These are phyloP conservation scores for Entophlyctis helioformis DNA, from an alignment of 192 early-diverging fungal species.

Conservation along the genomic window DNA sequence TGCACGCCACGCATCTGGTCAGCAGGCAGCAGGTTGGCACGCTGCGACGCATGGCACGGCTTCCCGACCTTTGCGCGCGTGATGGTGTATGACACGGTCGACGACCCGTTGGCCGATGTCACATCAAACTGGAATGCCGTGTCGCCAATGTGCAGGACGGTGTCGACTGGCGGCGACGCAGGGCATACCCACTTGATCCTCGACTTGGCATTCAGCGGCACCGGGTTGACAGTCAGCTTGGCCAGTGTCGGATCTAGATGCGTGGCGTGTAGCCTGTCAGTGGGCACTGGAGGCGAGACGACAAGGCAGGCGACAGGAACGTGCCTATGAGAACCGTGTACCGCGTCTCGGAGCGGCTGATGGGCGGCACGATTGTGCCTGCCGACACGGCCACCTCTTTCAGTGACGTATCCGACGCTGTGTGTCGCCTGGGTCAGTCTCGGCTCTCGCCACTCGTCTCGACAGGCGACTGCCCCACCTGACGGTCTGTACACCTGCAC, in stretches of 20 bases:
- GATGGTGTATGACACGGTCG: conserved; percentile 6
- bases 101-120: conserved; percentile 7
- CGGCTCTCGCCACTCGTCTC: not conserved
- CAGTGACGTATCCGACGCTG: conserved; percentile 21
- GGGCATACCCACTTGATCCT: not conserved
- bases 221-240: not conserved
- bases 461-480: conserved; percentile 3
- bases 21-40: not conserved
- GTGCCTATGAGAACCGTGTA: conserved; percentile 19
- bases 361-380: conserved; percentile 18
- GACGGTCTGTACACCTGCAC: conserved; percentile 23
- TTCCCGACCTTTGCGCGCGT: conserved; percentile 11
- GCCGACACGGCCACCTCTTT: conserved; percentile 9
- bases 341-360: conserved; percentile 15
- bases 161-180: not conserved
- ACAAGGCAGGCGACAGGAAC: not conserved
- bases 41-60: not conserved
- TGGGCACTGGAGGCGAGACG: not conserved
- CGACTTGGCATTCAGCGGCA: conserved; percentile 4
- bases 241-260: not conserved
- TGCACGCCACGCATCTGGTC: not conserved
- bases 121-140: conserved; percentile 12
- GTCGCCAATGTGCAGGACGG: conserved; percentile 9
- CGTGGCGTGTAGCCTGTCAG: not conserved
- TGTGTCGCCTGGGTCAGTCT: not conserved